phyloP scores from a whole-genome alignment of 345 rosid genomes.

The Passiflora organensis region DNA sequence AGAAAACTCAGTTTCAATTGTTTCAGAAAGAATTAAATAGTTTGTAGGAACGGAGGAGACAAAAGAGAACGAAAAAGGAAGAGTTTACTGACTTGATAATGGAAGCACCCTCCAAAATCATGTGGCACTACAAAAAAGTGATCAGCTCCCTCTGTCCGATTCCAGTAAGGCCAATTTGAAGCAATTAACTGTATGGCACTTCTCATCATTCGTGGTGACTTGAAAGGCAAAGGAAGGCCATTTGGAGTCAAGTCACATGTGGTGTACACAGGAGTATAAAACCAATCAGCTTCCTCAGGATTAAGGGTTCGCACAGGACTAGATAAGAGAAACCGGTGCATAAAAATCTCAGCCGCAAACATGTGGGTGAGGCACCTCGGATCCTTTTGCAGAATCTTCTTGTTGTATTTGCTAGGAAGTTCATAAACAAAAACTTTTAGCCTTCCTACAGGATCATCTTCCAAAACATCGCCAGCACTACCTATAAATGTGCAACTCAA shows the following conservation, averaged over 20 bases:
- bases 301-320: conserved; percentile 29
- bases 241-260: conserved; percentile 32
- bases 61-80: not conserved
- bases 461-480: conserved; percentile 36
- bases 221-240: conserved; percentile 36
- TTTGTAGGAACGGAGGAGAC: not conserved
- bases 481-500: conserved; percentile 14
- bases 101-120: conserved; percentile 32
- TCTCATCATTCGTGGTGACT: conserved; percentile 32
- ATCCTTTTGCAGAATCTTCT: conserved; percentile 29
- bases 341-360: conserved; percentile 35
- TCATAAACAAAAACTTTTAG: conserved; percentile 33
- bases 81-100: conserved; percentile 13
- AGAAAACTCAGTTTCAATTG: conserved; percentile 4
- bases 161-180: conserved; percentile 33
- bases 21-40: not conserved
- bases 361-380: conserved; percentile 30
- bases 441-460: conserved; percentile 29
- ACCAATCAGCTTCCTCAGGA: conserved; percentile 33
- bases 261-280: conserved; percentile 29
- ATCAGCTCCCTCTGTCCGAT: conserved; percentile 24
- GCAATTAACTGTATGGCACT: conserved; percentile 30
- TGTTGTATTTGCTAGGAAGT: conserved; percentile 35
- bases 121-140: conserved; percentile 33
- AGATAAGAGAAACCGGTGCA: conserved; percentile 32